Base-by-base conservation (phyloP, 2,329 filamentous ascomycete genomes). In the Pseudogymnoascus sp. region DNA sequence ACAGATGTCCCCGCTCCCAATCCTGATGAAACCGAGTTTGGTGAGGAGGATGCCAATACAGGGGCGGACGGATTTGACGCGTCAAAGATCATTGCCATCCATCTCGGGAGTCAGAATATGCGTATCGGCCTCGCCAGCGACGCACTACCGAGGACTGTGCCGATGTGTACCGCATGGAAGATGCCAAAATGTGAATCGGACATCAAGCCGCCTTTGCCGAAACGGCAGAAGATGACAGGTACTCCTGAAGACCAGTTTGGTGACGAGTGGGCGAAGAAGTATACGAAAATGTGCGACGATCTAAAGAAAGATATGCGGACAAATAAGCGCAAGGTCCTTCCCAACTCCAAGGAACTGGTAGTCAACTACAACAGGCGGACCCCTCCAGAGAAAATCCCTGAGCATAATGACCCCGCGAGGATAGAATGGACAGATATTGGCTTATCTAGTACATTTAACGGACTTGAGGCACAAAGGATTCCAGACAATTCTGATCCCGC, bases 281-380 rank as follows among this genome's bases (percentile, higher is more conserved):
- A 93, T 76, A 85, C 85, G 63, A 88, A 88, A 71, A 89, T 95
- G 88, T 90, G 86, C 64, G 86, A 87, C 61, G 93, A 97, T 49
- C 84, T 99, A 65, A 96, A 96, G 76, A 79, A 88, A 2, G 89
- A 91, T 60, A 96, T 97, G 90, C 88, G 93, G 65, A 85, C 87
- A 68, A 96, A 96, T 77, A 97, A 97, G 81, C 88, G 91, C 72
- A 90, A 96, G 73, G 93, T 97, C 14, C 78, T 97, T 59, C 95
- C 95, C n/a, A 97, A 97, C 73, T 97, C 93, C 0, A 96, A 96
- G 75, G 95, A 99, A 72, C 81, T 97, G 63, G 93, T 97, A 1
- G 86, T 93, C 67, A 97, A 96, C 72, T 97, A 90, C 81, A 99
- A 99, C 75, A 86, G 90, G 61, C 85, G 91, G 58, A 90, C 87